Evolutionary conservation across 176 grass and related monocot genomes (phyloP).

Genomic region (Musa beccarii): DNA sequence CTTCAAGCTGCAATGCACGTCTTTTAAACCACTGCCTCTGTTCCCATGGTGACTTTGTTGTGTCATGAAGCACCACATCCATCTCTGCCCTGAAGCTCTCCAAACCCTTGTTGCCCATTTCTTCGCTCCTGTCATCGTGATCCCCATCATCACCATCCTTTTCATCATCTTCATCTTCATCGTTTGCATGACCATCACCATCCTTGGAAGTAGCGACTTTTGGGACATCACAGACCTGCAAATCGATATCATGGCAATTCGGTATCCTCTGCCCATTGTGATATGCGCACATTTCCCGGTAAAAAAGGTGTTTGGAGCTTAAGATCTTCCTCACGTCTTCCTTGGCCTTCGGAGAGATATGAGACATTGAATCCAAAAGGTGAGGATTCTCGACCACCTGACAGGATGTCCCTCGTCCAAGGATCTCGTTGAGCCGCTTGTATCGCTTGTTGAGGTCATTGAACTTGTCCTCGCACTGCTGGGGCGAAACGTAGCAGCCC

Average conservation of each 20-base stretch:
- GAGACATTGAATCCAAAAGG: constrained; percentile 45
- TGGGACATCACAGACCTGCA: not conserved
- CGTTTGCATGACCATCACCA: not conserved
- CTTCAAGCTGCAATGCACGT: constrained; percentile 6
- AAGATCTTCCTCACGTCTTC: constrained; percentile 11
- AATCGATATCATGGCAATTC: constrained; percentile 6
- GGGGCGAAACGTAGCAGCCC: constrained; percentile 77
- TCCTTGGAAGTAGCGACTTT: not conserved
- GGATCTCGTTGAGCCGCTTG: constrained; percentile 84
- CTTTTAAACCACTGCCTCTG: constrained; percentile 18
- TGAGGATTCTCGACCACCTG: constrained; percentile 58
- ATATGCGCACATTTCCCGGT: constrained; percentile 16
- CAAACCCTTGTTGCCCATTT: not conserved
- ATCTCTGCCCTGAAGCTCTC: constrained; percentile 7
- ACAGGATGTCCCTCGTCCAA: constrained; percentile 76
- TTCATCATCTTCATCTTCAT: constrained; percentile 1
- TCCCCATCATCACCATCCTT: not conserved
- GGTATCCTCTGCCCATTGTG: constrained; percentile 10
- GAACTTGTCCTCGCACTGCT: constrained; percentile 98
- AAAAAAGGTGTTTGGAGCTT: constrained; percentile 15
- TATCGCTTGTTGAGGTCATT: constrained; percentile 99
- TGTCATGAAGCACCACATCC: not conserved
- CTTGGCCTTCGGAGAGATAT: constrained; percentile 1
- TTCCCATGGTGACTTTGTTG: constrained; percentile 3
- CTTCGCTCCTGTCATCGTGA: not conserved